Evolutionary conservation across 225 moss, liverwort and hornwort species (phyloP), one percentile per base, ranked within the genome.

Genomic region (Sphagnum contortum): DNA sequence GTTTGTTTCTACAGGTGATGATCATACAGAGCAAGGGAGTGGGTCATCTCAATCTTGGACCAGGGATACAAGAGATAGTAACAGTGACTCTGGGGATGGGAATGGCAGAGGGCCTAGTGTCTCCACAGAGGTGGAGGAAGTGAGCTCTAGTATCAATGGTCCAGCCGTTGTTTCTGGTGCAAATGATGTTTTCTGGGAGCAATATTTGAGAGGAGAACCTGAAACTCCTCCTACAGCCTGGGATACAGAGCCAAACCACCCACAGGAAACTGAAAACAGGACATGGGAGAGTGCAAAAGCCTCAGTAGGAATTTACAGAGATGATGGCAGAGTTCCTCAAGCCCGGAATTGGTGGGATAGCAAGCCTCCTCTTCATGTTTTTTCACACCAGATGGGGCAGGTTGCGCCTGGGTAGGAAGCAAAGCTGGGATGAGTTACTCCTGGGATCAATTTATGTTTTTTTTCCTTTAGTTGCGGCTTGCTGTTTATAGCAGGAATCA

Each of bases 151-250:
- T n/a, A 77, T 69, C n/a, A 85, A 79, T 59, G 51, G 79, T 57
- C 78, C 77, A 52, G 64, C 67, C 10, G 66, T 74, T 44, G 75
- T 73, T 49, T 82, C 81, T 51, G 87, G 80, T 50, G 73, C 76
- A 6, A 96, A 87, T 63, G 92, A 96, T 53, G 72, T 83, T n/a
- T 95, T 95, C 66, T 95, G 95, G 95, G 86, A 90, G 84, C 92
- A 95, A 57, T 95, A 88, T 69, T 62, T 95, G 48, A 78, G 65
- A 7, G 94, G 88, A 5, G 29, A 29, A 29, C 29, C 29, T 29
- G 29, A 29, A 29, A 85, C 65, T 62, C 76, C 82, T 47, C 84
- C 87, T 13, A 85, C 80, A 47, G 59, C 66, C 72, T 29, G 29
- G 29, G 80, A 84, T 61, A 79, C 85, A 3, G 84, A 72, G 60